These are phyloP conservation scores for Macadamia integrifolia DNA, from an alignment of 164 flowering plant genomes.

Conservation along the genomic window DNA sequence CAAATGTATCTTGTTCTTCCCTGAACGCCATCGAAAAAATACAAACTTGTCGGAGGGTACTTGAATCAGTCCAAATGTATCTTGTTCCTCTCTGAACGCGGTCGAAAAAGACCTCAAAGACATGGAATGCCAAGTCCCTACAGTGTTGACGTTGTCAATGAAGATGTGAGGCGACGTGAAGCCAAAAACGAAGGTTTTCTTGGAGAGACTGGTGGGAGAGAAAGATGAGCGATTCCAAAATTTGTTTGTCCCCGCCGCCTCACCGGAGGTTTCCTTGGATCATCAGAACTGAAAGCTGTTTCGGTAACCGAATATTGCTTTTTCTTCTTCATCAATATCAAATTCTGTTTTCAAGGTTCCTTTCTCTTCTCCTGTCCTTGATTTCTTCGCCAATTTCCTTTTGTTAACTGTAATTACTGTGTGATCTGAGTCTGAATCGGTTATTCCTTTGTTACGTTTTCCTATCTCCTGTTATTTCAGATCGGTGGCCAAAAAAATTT, in stretches of 20 bases:
- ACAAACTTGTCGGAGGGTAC: constrained; percentile 75
- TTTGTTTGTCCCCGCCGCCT: constrained; percentile 6
- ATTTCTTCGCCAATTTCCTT: no score
- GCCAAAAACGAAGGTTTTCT: no score
- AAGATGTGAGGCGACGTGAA: constrained; percentile 31
- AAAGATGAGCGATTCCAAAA: constrained; percentile 8
- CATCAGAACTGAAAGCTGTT: constrained; percentile 2
- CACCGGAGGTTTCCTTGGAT: background rate
- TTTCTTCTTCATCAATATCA: background rate
- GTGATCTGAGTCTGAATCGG: background rate
- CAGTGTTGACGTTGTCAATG: constrained; percentile 14
- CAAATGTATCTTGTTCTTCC: constrained; percentile 69
- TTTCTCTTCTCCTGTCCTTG: background rate
- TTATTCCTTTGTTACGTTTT: background rate
- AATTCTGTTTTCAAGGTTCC: background rate
- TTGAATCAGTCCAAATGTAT: constrained; percentile 76
- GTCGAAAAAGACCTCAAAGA: constrained; percentile 23
- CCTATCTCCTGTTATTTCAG: background rate
- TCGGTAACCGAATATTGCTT: background rate
- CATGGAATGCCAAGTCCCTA: constrained; percentile 6
- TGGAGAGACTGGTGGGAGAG: constrained; percentile 3
- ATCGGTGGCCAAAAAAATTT: background rate
- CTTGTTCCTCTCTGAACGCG: constrained; percentile 44
- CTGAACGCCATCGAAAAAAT: constrained; percentile 26
- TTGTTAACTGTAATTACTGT: background rate